Percentiles rank a stretch among this genome's conserved stretches.
phyloP scores from a whole-genome alignment of 2,329 filamentous ascomycete genomes.

The Pyrenochaeta sp. region DNA sequence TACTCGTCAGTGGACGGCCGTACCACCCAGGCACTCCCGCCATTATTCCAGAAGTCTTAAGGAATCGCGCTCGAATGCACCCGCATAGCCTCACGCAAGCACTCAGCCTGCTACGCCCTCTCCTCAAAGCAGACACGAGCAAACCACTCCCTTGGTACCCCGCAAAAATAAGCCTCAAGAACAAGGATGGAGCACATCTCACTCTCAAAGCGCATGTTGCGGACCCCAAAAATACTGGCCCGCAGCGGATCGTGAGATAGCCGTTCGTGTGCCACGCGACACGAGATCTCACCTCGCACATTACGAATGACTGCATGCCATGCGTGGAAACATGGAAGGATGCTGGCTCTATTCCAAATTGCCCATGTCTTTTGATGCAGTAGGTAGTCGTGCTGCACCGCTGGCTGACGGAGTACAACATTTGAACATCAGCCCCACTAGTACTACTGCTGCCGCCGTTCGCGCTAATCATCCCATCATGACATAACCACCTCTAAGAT shows the following conservation, averaged over 20 bases:
- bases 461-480: slow-evolving; percentile 10
- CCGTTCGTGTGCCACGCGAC: slow-evolving; percentile 11
- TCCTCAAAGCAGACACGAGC: slow-evolving; percentile 2
- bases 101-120: slow-evolving; percentile 15
- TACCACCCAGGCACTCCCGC: too few relatives aligned
- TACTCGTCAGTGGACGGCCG: too few relatives aligned
- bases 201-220: slow-evolving; percentile 1
- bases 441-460: slow-evolving; percentile 1
- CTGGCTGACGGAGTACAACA: too few relatives aligned
- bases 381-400: too few relatives aligned
- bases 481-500: slow-evolving; percentile 15
- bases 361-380: too few relatives aligned
- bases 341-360: too few relatives aligned
- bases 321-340: too few relatives aligned
- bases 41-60: too few relatives aligned
- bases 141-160: slow-evolving; percentile 4
- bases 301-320: too few relatives aligned
- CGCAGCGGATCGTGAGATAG: slow-evolving; percentile 11
- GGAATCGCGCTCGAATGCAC: too few relatives aligned
- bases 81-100: slow-evolving; percentile 20
- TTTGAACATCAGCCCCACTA: slow-evolving; percentile 63
- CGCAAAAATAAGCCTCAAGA: slow-evolving; percentile 4
- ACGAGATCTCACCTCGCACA: slow-evolving; percentile 8
- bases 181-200: slow-evolving; percentile 4
- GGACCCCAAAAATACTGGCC: slow-evolving; percentile 17